Conservation (phyloP, 768 basidiomycete genomes). For the Trametes villosa region DNA sequence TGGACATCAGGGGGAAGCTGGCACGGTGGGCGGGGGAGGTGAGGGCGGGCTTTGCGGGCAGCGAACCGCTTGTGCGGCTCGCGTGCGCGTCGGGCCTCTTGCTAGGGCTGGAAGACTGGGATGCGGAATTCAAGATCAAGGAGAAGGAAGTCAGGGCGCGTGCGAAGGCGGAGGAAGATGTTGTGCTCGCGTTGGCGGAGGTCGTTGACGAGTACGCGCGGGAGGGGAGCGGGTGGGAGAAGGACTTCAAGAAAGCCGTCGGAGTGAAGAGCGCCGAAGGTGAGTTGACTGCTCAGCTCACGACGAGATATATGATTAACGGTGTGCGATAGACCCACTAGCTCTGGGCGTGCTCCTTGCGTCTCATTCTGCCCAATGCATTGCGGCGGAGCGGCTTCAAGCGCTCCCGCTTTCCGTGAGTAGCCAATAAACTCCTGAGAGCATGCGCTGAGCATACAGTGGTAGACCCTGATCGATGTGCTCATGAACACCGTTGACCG, state of each 20-base stretch:
- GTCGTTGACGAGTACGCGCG: conserved; percentile 62
- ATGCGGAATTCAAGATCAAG: conserved; percentile 33
- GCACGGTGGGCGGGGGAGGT: conserved; percentile 27
- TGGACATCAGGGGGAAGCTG: conserved; percentile 40
- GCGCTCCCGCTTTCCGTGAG: conserved; percentile 61
- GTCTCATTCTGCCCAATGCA: conserved; percentile 61
- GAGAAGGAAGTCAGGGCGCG: conserved; percentile 38
- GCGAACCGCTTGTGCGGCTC: conserved; percentile 62
- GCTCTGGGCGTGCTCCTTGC: conserved; percentile 48
- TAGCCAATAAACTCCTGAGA: background rate
- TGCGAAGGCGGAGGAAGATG: conserved; percentile 61
- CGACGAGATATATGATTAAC: background rate
- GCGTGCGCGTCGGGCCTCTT: conserved; percentile 68
- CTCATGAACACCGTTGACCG: conserved; percentile 50
- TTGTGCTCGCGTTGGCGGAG: conserved; percentile 73
- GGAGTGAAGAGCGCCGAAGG: conserved; percentile 48
- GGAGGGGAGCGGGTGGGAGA: conserved; percentile 55
- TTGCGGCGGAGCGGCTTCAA: conserved; percentile 57
- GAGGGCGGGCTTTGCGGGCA: conserved; percentile 49
- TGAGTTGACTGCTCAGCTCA: conserved; percentile 10
- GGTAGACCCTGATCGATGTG: conserved; percentile 40
- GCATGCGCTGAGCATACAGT: background rate
- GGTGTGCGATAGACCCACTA: conserved; percentile 28
- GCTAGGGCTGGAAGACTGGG: conserved; percentile 63
- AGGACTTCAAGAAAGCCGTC: conserved; percentile 59